Evolutionary conservation across 345 rosid genomes (phyloP).

Genomic region (Eucalyptus microcorys): DNA sequence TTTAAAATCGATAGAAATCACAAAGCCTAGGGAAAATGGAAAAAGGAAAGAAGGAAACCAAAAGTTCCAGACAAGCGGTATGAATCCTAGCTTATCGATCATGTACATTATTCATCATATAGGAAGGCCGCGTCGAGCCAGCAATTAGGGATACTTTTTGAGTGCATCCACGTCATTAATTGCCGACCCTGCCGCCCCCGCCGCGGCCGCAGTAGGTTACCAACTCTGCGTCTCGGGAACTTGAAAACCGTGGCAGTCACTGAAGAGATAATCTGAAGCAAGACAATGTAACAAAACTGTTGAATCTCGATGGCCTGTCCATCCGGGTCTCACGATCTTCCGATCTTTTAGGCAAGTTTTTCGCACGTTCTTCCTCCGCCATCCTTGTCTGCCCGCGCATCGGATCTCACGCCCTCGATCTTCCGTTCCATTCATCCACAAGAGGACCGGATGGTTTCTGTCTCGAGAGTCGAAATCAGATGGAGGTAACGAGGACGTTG

Average conservation of each 20-base stretch:
- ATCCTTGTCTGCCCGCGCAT: not conserved
- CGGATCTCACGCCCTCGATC: not conserved
- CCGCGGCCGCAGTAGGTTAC: not conserved
- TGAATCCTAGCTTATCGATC: not conserved
- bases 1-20: not conserved
- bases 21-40: not conserved
- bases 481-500: not conserved
- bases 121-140: not conserved
- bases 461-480: not conserved
- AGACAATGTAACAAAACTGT: not conserved
- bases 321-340: not conserved
- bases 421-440: not conserved
- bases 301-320: not conserved
- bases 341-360: not conserved
- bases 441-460: not conserved
- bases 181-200: not conserved
- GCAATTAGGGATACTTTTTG: not conserved
- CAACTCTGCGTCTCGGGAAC: not conserved
- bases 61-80: not conserved
- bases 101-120: not conserved
- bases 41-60: not conserved
- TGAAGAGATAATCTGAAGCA: not conserved
- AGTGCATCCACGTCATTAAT: not conserved
- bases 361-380: not conserved
- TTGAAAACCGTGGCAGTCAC: not conserved